Base-by-base conservation (phyloP, 371 early-diverging fungal species). In the Basidiobolus meristosporus region DNA sequence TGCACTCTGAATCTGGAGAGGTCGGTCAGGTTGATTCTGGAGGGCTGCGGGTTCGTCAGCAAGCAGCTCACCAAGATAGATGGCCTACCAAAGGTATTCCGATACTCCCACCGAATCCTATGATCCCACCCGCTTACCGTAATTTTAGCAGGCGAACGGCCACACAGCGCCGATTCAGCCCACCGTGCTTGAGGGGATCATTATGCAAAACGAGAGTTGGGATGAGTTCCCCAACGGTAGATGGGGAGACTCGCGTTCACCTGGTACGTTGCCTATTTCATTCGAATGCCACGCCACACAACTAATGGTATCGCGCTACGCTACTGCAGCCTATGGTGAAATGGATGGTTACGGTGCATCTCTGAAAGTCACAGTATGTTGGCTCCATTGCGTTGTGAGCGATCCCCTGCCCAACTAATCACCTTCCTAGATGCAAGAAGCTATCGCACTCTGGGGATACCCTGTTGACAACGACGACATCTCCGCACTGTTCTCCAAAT, bases 211-310 rank as follows among this genome's bases (percentile, higher is more conserved):
- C 9, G 26, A 26, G 9, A 26, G 26, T 17, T 91, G 90, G 90
- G 95, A 96, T 63, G 91, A 96, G 38, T 93, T 85, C 54, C 95
- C 93, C 19, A 96, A 96, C 53, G 93, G 97, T 16, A 77, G 97
- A 28, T 96, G 90, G 81, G 95, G 95, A 45, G 91, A 91, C 57
- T 73, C 91, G 21, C 63, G 90, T 18, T 93, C 95, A 12, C 76
- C 84, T 17, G 64, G 64, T 60, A 59, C 19, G 63, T 62, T 7
- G 2, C 11, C 18, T 34, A 20, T 15, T 48, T 12, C 10, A 34
- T 28, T 19, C 31, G 28, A 35, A 17, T 26, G 9, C 9, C 9
- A 26, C 9, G 26, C 3, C 9, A 3, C 5, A 26, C 9, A 26
- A 26, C 29, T 12, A 20, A 16, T 11, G 17, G 11, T 44, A 28